phyloP scores from a whole-genome alignment of 106 monocot genomes.

The Allium sativum region DNA sequence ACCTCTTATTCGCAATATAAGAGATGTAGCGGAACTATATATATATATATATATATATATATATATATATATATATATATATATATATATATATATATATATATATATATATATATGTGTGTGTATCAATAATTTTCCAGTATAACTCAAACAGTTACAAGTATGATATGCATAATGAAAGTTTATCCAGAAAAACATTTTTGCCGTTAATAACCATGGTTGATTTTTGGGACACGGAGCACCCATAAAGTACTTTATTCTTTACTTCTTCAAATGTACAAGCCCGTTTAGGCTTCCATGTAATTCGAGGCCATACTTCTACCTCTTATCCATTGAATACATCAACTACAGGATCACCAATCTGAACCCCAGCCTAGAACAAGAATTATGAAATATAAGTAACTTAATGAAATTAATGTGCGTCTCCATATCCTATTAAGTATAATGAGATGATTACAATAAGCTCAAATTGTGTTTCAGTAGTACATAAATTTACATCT shows the following conservation, averaged over 20 bases:
- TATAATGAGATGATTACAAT: not conserved
- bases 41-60: too few species aligned
- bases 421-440: not conserved
- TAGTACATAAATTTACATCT: not conserved
- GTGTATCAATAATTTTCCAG: not conserved
- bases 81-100: too few species aligned
- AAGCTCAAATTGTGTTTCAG: too few species aligned
- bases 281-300: conserved; percentile 82
- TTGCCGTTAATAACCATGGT: conserved; percentile 54
- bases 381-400: not conserved
- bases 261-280: conserved; percentile 55
- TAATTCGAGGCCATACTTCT: conserved; percentile 89
- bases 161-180: conserved; percentile 29
- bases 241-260: conserved; percentile 39
- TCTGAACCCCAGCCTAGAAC: conserved; percentile 63
- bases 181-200: conserved; percentile 42
- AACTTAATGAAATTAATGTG: too few species aligned
- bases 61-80: too few species aligned
- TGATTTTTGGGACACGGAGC: conserved; percentile 65
- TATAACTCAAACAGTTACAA: not conserved
- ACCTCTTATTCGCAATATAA: conserved; percentile 48
- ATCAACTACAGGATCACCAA: conserved; percentile 50
- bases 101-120: too few species aligned
- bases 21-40: conserved; percentile 36
- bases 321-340: conserved; percentile 88